phyloP scores from a whole-genome alignment of 495 filamentous ascomycete genomes.

The Wilcoxina mikolae region DNA sequence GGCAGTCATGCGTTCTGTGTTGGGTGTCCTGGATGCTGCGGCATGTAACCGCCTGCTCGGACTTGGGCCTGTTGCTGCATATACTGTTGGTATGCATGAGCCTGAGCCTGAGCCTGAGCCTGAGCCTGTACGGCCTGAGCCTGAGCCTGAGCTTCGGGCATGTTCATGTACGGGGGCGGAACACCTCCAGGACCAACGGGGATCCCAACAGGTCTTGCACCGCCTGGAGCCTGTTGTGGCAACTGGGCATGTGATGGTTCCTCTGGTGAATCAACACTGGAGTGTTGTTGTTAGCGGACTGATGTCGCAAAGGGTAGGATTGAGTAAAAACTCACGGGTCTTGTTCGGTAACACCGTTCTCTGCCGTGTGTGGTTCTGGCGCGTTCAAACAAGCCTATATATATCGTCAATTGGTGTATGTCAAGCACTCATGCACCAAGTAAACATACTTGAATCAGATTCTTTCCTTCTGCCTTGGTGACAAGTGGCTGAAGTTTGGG shows the following conservation, averaged over 20 bases:
- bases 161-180: conserved; percentile 34
- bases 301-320: not conserved
- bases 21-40: conserved; percentile 25
- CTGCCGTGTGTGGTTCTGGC: conserved; percentile 70
- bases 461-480: conserved; percentile 98
- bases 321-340: conserved; percentile 30
- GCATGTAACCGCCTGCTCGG: conserved; percentile 27
- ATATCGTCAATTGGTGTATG: conserved; percentile 18
- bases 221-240: conserved; percentile 40
- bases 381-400: conserved; percentile 90
- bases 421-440: conserved; percentile 4
- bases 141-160: conserved; percentile 40
- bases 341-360: conserved; percentile 74
- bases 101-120: conserved; percentile 24
- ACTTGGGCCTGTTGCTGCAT: conserved; percentile 32
- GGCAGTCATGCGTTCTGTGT: conserved; percentile 24
- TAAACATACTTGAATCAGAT: conserved; percentile 80
- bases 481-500: conserved; percentile 97
- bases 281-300: conserved; percentile 8
- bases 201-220: conserved; percentile 36
- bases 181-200: conserved; percentile 38
- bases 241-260: conserved; percentile 45
- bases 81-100: conserved; percentile 47
- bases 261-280: conserved; percentile 46
- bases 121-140: conserved; percentile 22